These are phyloP conservation scores for Pythium oligandrum DNA, from an alignment of 352 stramenopile species.

Conservation along the genomic window DNA sequence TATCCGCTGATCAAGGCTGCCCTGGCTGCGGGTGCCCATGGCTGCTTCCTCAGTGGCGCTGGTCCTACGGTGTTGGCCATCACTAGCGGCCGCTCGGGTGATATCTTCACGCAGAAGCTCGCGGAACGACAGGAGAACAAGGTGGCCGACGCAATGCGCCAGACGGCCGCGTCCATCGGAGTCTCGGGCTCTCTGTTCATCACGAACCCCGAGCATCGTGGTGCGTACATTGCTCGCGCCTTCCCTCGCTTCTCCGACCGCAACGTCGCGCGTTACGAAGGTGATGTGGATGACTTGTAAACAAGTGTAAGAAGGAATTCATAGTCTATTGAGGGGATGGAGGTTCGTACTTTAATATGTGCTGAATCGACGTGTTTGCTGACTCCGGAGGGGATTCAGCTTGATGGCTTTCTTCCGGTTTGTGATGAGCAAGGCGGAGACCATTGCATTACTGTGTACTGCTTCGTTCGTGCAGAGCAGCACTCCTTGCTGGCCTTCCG, in stretches of 20 bases:
- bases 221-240: constrained; percentile 93
- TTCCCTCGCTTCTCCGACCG: constrained; percentile 90
- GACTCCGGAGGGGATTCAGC: constrained; percentile 42
- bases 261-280: constrained; percentile 77
- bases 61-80: constrained; percentile 98
- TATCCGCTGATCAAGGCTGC: constrained; percentile 96
- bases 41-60: constrained; percentile 96
- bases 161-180: constrained; percentile 85
- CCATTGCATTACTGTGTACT: constrained; percentile 76
- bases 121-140: constrained; percentile 83
- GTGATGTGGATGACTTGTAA: constrained; percentile 75
- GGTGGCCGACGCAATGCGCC: constrained; percentile 97
- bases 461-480: constrained; percentile 47
- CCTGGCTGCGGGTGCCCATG: constrained; percentile 90
- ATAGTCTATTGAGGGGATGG: constrained; percentile 4
- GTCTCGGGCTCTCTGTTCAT: constrained; percentile 97
- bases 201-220: constrained; percentile 94
- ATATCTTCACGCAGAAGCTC: constrained; percentile 98
- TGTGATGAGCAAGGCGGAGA: constrained; percentile 71
- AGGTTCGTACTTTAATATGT: constrained; percentile 27
- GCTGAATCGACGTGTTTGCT: constrained; percentile 48
- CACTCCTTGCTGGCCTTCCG: constrained; percentile 69
- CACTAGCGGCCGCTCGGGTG: constrained; percentile 94
- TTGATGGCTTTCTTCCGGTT: constrained; percentile 71
- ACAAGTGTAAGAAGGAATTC: background rate